phyloP scores from a whole-genome alignment of 176 grass and related monocot genomes.

The Poa pratensis region DNA sequence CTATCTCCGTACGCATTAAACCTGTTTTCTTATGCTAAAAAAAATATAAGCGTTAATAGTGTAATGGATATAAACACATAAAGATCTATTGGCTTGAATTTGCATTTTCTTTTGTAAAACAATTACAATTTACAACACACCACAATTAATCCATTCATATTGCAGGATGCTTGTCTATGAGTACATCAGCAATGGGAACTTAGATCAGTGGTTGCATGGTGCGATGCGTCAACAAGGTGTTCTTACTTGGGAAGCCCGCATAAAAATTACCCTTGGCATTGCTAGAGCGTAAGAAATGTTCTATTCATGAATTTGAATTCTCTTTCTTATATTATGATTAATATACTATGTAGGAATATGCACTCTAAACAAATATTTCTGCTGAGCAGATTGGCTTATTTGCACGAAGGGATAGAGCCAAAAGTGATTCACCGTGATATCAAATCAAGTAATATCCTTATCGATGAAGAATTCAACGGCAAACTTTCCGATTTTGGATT shows the following conservation, averaged over 20 bases:
- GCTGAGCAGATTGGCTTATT: conserved; percentile 24
- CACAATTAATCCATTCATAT: conserved; percentile 8
- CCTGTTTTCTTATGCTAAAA: conserved; percentile 13
- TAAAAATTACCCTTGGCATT: conserved; percentile 27
- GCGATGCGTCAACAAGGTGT: conserved; percentile 31
- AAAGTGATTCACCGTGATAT: conserved; percentile 41
- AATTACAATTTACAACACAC: conserved; percentile 6
- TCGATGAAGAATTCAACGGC: conserved; percentile 29
- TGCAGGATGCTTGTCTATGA: conserved; percentile 38
- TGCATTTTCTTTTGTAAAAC: not conserved
- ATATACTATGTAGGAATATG: not conserved
- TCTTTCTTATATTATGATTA: not conserved
- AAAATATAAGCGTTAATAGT: not conserved
- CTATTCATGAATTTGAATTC: conserved; percentile 14
- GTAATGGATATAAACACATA: not conserved
- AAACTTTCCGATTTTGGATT: conserved; percentile 34
- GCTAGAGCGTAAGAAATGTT: conserved; percentile 30
- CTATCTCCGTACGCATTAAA: not conserved
- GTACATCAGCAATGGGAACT: conserved; percentile 28
- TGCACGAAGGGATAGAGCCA: conserved; percentile 33
- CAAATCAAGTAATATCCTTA: conserved; percentile 39
- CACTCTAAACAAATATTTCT: conserved; percentile 12
- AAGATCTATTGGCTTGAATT: not conserved
- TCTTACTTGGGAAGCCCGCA: conserved; percentile 36
- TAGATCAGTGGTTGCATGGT: conserved; percentile 34